Percentiles rank a stretch among this genome's conserved stretches.
phyloP scores from a whole-genome alignment of 169 alveolate genomes.

The Babesia ovis region DNA sequence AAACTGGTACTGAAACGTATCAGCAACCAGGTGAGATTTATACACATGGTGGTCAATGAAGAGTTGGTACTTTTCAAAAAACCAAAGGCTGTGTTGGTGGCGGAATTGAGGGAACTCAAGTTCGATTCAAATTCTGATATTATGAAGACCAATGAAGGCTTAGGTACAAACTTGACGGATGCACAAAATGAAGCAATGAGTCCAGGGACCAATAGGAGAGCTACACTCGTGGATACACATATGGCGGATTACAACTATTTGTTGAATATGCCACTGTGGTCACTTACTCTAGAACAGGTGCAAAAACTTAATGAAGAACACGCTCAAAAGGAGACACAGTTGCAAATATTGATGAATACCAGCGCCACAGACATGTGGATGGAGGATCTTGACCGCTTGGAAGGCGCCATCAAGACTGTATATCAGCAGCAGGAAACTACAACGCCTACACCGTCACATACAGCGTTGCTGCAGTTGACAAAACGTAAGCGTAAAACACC shows the following conservation, averaged over 20 bases:
- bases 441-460: conserved; percentile 20
- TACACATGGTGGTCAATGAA: conserved; percentile 85
- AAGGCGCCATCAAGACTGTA: conserved; percentile 58
- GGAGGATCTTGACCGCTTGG: conserved; percentile 71
- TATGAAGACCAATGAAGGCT: conserved; percentile 76
- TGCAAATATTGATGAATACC: conserved; percentile 67
- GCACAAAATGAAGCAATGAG: conserved; percentile 22
- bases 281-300: conserved; percentile 92
- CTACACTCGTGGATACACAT: conserved; percentile 59
- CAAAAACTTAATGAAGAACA: conserved; percentile 80
- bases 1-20: conserved; percentile 81
- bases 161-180: conserved; percentile 48
- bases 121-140: conserved; percentile 76
- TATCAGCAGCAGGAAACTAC: conserved; percentile 12
- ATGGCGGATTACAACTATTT: conserved; percentile 90
- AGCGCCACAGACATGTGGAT: conserved; percentile 76
- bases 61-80: conserved; percentile 83
- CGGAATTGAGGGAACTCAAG: conserved; percentile 80
- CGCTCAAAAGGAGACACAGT: conserved; percentile 62
- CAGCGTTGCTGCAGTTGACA: conserved; percentile 14
- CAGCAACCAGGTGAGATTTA: conserved; percentile 88
- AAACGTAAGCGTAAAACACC: conserved; percentile 9
- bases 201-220: conserved; percentile 57
- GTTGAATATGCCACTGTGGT: conserved; percentile 93
- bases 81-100: conserved; percentile 69